Base-by-base conservation (phyloP, 2,329 filamentous ascomycete genomes). In the Neoascochyta sp. region DNA sequence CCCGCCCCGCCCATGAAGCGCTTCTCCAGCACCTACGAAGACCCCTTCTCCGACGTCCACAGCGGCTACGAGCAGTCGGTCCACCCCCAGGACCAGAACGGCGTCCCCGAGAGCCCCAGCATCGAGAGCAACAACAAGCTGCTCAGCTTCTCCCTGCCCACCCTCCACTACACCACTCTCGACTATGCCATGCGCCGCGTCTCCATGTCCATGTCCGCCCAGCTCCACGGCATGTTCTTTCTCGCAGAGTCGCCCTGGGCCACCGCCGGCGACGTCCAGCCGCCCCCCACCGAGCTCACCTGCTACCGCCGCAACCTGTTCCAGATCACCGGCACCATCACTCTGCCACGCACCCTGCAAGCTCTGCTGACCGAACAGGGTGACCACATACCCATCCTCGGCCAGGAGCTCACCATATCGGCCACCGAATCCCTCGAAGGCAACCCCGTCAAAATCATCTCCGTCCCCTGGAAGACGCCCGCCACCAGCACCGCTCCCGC, bases 391-490 rank as follows among this genome's bases (percentile, higher is more conserved):
- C 82, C 85, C 2, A 86, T 95, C 27, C 76, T 79, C 42, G 83
- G 74, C 42, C 85, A 90, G 62, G 89, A 96, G 60, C 78, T 95
- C 30, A 81, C 83, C 31, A 86, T 96, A 25, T 93, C 87, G 4
- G 90, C 90, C 7, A 94, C 88, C 27, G 90, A 96, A 61, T 95
- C 90, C 2, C 88, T 95, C 10, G 90, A 96, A 60, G 86, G 87
- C 18, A 90, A 95, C 50, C 70, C 85, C 0, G 87, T 95, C 23
- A 90, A 93, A 50, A 81, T 96, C 41, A 95, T 96, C 42, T 92
- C 92, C 6, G 94, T 96, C 37, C 90, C 90, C 1, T 96, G 90
- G 90, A 96, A 96, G 70, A 95, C 89, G 2, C 89, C 88, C 1
- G 86, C 84, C 16, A 86, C 85, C 28, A 86, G 82, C 63, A 78